Base-by-base conservation (phyloP, 805 yeast species). In the Ogataea glucozyma region DNA sequence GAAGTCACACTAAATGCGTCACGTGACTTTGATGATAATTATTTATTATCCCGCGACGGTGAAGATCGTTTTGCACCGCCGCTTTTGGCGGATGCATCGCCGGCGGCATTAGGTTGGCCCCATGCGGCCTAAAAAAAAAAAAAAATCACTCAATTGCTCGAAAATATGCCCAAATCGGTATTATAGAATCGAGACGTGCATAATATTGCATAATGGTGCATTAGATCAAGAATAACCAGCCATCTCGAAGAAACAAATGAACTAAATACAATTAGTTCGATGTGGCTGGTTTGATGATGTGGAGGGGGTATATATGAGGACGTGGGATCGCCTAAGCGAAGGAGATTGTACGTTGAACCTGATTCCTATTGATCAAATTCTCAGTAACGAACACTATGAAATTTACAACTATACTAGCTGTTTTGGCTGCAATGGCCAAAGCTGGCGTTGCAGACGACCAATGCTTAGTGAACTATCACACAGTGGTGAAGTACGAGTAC, bases 381-480 rank as follows among this genome's bases (percentile, higher is more conserved):
- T n/a, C n/a, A n/a, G n/a, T n/a, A n/a, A n/a, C n/a, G n/a, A n/a
- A n/a, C 17, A 27, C 8, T 27, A 34, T 34, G 38, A 34, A 34
- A 22, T 22, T 34, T 34, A 4, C 33, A 26, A 16, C 21, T 11
- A 35, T 40, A 11, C 9, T 39, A 10, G 37, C 40, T 9, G 21
- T 35, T 14, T 30, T 41, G 33, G 31, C 29, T 23, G 32, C 16
- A 14, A 17, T 35, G 27, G 32, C 41, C 26, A 20, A 31, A 12
- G 24, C 16, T 29, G 30, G 38, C 20, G 20, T 31, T 11, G 39
- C 26, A 12, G 44, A 31, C 1, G 43, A 46, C 6, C 35, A 35
- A 11, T 53, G 57, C 38, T 26, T 39, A 9, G 41, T 49, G n/a
- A 49, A 47, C 26, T 51, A 45, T 17, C 52, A 53, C 27, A 53